A percentile compares a stretch with the other conserved stretches of the same genome.
phyloP scores from a whole-genome alignment of 106 monocot species.

The Platanthera zijinensis region DNA sequence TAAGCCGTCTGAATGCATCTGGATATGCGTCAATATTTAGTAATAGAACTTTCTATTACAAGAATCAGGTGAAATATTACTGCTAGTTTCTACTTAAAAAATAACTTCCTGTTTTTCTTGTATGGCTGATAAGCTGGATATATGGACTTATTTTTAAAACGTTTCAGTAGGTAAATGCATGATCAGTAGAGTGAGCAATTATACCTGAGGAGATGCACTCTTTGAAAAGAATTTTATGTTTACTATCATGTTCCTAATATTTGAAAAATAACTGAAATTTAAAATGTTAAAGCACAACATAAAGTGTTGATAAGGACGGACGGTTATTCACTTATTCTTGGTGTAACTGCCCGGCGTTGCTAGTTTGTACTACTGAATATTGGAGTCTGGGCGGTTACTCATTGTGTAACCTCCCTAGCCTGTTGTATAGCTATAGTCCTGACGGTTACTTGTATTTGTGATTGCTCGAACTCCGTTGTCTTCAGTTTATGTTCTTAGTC shows the following conservation, averaged over 20 bases:
- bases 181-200: background rate
- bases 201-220: background rate
- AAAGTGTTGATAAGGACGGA: background rate
- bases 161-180: background rate
- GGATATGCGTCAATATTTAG: background rate
- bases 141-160: background rate
- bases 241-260: background rate
- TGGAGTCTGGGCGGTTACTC: too few relatives aligned
- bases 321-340: background rate
- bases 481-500: too few relatives aligned
- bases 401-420: too few relatives aligned
- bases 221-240: background rate
- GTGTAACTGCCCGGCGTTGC: too few relatives aligned
- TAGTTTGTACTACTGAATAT: too few relatives aligned
- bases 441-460: too few relatives aligned
- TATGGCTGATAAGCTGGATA: background rate
- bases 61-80: background rate
- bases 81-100: background rate
- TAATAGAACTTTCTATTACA: background rate
- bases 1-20: too few relatives aligned
- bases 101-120: background rate
- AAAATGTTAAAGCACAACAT: background rate
- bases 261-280: background rate
- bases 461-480: too few relatives aligned
- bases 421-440: too few relatives aligned